Evolutionary conservation across 208 protist genomes (phyloP), one percentile per base, ranked within the genome.

Genomic region (Naegleria fowleri): DNA sequence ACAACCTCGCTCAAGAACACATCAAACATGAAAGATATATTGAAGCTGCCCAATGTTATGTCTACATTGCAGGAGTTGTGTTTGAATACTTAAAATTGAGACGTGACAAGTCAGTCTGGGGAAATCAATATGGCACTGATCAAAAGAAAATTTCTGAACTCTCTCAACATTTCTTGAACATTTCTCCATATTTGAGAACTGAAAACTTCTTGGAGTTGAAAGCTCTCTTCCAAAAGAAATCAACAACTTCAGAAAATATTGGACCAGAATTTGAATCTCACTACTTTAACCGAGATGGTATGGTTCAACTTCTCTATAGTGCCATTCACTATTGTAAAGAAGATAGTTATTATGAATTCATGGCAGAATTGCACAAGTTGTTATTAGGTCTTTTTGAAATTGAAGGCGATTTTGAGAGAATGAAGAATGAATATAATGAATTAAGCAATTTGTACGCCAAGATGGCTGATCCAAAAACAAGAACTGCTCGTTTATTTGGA

Each of bases 321-420:
- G 89, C 91, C 0, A 92, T 93, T 7, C 90, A 93, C 25, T 86
- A 92, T 29, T 89, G 94, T 0, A 67, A 93, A 36, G 83, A 86
- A 83, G 92, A 84, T 48, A 38, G 90, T 0, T 88, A 79, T 36
- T 93, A 88, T 83, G 94, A 95, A 90, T 93, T 79, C 16, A 83
- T 88, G 19, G 92, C 91, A 2, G n/a, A 94, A 5, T 40, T 95
- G 0, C 95, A 94, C n/a, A 93, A 91, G 22, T 75, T 95, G 5
- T 83, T 95, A 9, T 90, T 95, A 25, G 88, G 90, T 15, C 58
- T 95, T 0, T 94, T 93, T 83, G 92, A 95, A 89, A 67, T 91
- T 29, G 48, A 51, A 59, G 25, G 87, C 29, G 52, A 90, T 29
- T 95, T 91, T 85, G 55, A 86, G 6, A 48, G 79, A 38, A 88